Evolutionary conservation across 164 flowering plant genomes (phyloP).

Genomic region (Umbellularia californica): DNA sequence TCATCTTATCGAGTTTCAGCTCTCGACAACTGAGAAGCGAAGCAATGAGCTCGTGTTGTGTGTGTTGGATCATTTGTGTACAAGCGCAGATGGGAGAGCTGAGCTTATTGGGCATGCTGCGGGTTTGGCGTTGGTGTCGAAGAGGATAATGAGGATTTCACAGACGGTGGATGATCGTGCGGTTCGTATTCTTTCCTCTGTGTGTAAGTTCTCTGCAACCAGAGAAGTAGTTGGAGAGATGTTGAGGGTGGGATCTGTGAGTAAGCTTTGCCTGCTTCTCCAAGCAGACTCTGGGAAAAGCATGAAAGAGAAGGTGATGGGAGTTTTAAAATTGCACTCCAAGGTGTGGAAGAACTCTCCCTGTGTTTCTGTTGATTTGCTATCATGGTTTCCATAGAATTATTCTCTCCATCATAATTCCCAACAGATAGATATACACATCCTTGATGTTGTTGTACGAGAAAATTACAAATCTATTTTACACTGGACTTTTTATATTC

Average conservation of each 20-base stretch:
- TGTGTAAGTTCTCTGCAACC: slow-evolving; percentile 34
- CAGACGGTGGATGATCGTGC: slow-evolving; percentile 33
- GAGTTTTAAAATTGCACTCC: slow-evolving; percentile 35
- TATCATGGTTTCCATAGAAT: slow-evolving; percentile 14
- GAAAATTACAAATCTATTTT: no score
- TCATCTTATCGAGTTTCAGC: slow-evolving; percentile 55
- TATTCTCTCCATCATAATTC: no score
- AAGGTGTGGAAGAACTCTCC: slow-evolving; percentile 45
- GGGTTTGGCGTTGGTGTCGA: slow-evolving; percentile 42
- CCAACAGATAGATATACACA: no score
- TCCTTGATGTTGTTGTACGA: no score
- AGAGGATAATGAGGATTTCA: slow-evolving; percentile 45
- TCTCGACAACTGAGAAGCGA: slow-evolving; percentile 25
- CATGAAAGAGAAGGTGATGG: slow-evolving; percentile 39
- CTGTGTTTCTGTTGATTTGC: slow-evolving; percentile 26
- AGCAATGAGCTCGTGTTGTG: slow-evolving; percentile 40
- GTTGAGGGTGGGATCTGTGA: slow-evolving; percentile 43
- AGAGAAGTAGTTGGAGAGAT: slow-evolving; percentile 42
- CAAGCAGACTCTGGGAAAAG: slow-evolving; percentile 22
- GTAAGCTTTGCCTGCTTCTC: slow-evolving; percentile 50
- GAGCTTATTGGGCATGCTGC: slow-evolving; percentile 39
- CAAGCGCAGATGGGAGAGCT: slow-evolving; percentile 51
- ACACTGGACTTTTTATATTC: no score
- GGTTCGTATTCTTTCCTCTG: slow-evolving; percentile 24
- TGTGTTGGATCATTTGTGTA: slow-evolving; percentile 41